Conservation (phyloP, 1,284 basidiomycete species). For the Trametes sp. region DNA sequence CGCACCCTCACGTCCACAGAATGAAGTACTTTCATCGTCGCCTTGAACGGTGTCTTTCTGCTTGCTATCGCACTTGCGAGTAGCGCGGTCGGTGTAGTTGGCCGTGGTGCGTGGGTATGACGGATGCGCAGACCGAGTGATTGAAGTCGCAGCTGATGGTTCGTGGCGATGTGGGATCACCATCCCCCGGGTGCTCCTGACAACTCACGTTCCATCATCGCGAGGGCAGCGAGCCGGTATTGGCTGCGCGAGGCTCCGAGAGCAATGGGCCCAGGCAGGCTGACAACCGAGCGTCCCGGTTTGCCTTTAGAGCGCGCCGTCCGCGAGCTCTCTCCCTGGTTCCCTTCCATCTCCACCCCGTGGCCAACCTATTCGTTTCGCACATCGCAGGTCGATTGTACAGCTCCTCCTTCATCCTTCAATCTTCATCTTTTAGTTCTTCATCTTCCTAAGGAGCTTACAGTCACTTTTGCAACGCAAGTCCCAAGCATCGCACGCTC, state of each 20-base stretch:
- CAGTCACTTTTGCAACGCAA: constrained; percentile 34
- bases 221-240: constrained; percentile 15
- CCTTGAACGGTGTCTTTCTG: background rate
- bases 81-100: background rate
- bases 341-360: constrained; percentile 30
- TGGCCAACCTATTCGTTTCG: constrained; percentile 31
- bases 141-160: constrained; percentile 27
- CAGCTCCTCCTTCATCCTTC: constrained; percentile 28
- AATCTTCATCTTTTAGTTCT: constrained; percentile 17
- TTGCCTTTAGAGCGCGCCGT: constrained; percentile 23
- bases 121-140: constrained; percentile 19
- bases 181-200: constrained; percentile 16
- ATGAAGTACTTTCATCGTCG: background rate
- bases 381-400: constrained; percentile 41
- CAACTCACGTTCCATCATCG: constrained; percentile 30
- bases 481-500: constrained; percentile 30
- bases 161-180: constrained; percentile 33
- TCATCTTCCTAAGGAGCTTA: constrained; percentile 29
- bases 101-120: background rate
- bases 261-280: constrained; percentile 19
- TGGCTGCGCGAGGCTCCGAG: constrained; percentile 15
- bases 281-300: constrained; percentile 26
- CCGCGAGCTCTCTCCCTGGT: constrained; percentile 14
- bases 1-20: background rate
- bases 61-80: background rate